Evolutionary conservation across 345 rosid genomes (phyloP).

Genomic region (Euphorbia lathyris): DNA sequence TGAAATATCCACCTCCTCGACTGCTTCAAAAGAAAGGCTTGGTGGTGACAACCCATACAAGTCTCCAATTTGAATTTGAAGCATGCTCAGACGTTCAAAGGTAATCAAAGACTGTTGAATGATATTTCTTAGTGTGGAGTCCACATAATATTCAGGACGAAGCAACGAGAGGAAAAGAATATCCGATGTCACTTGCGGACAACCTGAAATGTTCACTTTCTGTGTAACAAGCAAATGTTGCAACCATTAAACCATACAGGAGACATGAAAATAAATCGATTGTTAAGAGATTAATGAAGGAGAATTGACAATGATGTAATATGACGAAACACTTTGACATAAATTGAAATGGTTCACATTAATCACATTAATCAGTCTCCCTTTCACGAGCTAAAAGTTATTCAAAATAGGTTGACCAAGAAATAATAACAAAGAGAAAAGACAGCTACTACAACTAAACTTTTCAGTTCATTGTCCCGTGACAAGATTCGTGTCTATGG

Average conservation of each 20-base stretch:
- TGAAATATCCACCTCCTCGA: slow-evolving; percentile 63
- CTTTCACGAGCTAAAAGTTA: too few species aligned
- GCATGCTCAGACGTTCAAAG: slow-evolving; percentile 30
- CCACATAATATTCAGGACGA: slow-evolving; percentile 31
- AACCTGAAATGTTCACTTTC: slow-evolving; percentile 65
- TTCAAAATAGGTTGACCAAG: too few species aligned
- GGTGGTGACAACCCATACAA: slow-evolving; percentile 29
- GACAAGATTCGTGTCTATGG: too few species aligned
- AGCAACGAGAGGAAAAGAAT: slow-evolving; percentile 50
- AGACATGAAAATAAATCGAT: neutral
- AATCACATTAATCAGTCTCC: too few species aligned
- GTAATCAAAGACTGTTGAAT: slow-evolving; percentile 23
- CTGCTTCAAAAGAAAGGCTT: slow-evolving; percentile 41
- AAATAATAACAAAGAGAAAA: too few species aligned
- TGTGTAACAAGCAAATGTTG: slow-evolving; percentile 27
- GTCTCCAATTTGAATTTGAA: slow-evolving; percentile 22
- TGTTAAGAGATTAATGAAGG: neutral
- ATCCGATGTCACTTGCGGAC: slow-evolving; percentile 54
- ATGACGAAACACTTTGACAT: too few species aligned
- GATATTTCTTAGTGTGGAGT: slow-evolving; percentile 28
- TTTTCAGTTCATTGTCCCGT: too few species aligned
- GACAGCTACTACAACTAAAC: too few species aligned
- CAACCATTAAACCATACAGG: slow-evolving; percentile 3
- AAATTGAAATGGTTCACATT: too few species aligned
- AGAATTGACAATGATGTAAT: neutral